These are phyloP conservation scores for Citrus hindsii DNA, from an alignment of 345 rosid genomes.

Conservation along the genomic window DNA sequence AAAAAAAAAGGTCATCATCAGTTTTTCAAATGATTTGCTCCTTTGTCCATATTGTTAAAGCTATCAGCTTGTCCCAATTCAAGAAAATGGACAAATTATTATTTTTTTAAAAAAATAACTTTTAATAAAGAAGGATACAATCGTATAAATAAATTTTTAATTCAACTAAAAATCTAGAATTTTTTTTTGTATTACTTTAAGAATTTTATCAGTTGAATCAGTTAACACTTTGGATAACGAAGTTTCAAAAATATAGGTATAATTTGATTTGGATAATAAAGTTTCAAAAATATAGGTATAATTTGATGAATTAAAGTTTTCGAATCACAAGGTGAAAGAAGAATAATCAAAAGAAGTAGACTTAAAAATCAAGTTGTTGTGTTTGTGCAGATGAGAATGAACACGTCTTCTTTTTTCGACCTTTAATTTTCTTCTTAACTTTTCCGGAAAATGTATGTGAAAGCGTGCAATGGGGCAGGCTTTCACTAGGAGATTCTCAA, in stretches of 20 bases:
- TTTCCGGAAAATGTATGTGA: neutral
- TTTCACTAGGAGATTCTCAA: neutral
- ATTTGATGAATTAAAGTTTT: too few species aligned
- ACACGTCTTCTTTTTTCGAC: neutral
- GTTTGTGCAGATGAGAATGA: neutral
- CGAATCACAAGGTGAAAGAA: neutral
- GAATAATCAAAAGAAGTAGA: neutral
- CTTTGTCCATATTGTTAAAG: neutral
- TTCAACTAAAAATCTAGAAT: too few species aligned
- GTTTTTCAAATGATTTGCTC: neutral
- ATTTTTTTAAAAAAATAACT: too few species aligned
- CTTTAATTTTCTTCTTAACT: neutral
- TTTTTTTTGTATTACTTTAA: too few species aligned
- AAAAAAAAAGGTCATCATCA: too few species aligned
- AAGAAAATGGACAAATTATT: neutral
- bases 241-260: too few species aligned
- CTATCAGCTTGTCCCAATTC: neutral
- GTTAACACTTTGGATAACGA: too few species aligned
- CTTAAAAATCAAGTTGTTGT: neutral
- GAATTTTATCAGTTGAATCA: too few species aligned
- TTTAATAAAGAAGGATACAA: too few species aligned
- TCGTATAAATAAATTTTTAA: too few species aligned
- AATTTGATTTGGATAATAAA: too few species aligned
- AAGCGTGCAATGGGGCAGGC: neutral
- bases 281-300: too few species aligned